These are phyloP conservation scores for Xylaria venustula DNA, from an alignment of 495 filamentous ascomycete genomes.

Conservation along the genomic window DNA sequence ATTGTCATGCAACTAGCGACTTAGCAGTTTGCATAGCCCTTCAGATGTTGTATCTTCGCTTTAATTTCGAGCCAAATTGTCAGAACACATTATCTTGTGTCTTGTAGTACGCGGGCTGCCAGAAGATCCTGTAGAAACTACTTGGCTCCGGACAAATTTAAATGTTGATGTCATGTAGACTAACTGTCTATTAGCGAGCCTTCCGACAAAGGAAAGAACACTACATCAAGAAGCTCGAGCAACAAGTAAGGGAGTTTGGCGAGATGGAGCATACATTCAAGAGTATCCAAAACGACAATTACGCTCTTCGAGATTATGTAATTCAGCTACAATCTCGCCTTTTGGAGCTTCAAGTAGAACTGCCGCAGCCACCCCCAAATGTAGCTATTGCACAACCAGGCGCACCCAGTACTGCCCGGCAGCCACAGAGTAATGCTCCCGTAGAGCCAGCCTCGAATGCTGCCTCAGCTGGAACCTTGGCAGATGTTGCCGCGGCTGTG, in stretches of 20 bases:
- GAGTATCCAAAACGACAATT: conserved; percentile 79
- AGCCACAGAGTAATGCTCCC: conserved; percentile 16
- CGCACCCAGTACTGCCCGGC: conserved; percentile 47
- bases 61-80: too few species aligned
- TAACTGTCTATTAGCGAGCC: conserved; percentile 63
- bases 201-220: conserved; percentile 97
- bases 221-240: conserved; percentile 95
- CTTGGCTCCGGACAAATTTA: too few species aligned
- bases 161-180: conserved; percentile 25
- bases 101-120: too few species aligned
- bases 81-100: too few species aligned
- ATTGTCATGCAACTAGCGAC: background rate
- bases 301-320: conserved; percentile 85
- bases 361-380: conserved; percentile 72
- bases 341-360: conserved; percentile 76
- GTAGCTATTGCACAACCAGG: conserved; percentile 38
- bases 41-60: too few species aligned
- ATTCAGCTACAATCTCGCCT: conserved; percentile 87
- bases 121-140: too few species aligned
- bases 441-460: conserved; percentile 15
- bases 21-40: background rate
- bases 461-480: conserved; percentile 29
- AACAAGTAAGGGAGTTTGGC: conserved; percentile 76
- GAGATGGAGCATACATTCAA: conserved; percentile 70
- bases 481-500: conserved; percentile 32